These are phyloP conservation scores for Ochromonas danica DNA, from an alignment of 108 stramenopile species.

Conservation along the genomic window DNA sequence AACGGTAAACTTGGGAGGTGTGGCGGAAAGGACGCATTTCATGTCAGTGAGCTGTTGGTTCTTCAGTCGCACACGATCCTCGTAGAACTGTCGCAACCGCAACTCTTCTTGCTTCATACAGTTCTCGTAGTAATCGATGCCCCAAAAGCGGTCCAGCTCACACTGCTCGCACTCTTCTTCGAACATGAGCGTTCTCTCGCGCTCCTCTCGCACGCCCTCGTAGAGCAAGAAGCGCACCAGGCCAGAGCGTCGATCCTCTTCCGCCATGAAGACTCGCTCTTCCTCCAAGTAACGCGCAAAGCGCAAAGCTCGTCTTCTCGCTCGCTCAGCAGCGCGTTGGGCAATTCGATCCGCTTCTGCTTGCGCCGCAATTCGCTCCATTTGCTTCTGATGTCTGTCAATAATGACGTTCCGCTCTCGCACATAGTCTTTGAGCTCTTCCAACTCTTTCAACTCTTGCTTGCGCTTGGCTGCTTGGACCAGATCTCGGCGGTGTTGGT, in stretches of 20 bases:
- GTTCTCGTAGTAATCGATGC: not conserved
- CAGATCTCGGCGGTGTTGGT: not conserved
- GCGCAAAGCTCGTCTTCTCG: not conserved
- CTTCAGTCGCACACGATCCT: no score
- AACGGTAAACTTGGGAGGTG: no score
- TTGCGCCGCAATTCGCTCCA: not conserved
- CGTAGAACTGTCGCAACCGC: not conserved
- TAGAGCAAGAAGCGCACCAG: not conserved
- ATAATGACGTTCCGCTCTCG: not conserved
- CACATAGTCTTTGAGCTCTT: not conserved
- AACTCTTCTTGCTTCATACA: not conserved
- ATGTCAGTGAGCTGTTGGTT: no score
- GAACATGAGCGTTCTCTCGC: not conserved
- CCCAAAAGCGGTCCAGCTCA: slow-evolving; percentile 9
- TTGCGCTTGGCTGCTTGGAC: not conserved
- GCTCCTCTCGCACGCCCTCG: not conserved
- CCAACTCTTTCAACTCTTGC: not conserved
- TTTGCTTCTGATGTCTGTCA: not conserved
- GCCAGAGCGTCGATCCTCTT: not conserved
- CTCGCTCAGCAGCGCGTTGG: not conserved
- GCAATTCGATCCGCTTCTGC: not conserved
- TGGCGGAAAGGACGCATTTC: no score
- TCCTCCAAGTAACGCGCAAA: not conserved
- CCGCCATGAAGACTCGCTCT: not conserved
- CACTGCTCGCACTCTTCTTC: not conserved